Evolutionary conservation across 768 basidiomycete species (phyloP).

Genomic region (Butyriboletus loyo): DNA sequence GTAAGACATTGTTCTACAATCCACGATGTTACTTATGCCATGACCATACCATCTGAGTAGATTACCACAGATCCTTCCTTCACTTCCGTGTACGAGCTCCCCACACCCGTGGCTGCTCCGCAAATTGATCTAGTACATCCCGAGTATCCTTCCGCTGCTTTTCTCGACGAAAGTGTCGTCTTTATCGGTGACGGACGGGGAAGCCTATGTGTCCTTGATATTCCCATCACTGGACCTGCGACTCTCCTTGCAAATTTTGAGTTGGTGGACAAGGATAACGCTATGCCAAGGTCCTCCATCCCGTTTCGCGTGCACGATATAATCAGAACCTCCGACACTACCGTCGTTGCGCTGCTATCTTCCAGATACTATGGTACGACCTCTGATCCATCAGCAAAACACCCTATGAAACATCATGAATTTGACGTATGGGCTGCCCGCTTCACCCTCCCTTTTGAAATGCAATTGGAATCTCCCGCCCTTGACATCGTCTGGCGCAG

Average conservation of each 20-base stretch:
- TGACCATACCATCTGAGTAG: conserved; percentile 41
- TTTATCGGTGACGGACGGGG: conserved; percentile 72
- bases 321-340: conserved; percentile 33
- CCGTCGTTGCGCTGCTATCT: conserved; percentile 52
- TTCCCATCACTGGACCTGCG: conserved; percentile 39
- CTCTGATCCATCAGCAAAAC: conserved; percentile 17
- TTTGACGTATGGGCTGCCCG: conserved; percentile 69
- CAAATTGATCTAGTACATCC: conserved; percentile 41
- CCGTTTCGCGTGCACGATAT: conserved; percentile 43
- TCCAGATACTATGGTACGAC: conserved; percentile 47
- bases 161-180: conserved; percentile 46
- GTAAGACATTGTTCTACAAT: conserved; percentile 40
- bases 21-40: conserved; percentile 3
- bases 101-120: conserved; percentile 46
- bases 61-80: conserved; percentile 49
- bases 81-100: conserved; percentile 56
- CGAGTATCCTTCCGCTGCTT: conserved; percentile 75
- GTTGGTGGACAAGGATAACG: conserved; percentile 28
- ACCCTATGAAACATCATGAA: conserved; percentile 33
- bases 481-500: conserved; percentile 68
- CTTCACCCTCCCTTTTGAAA: conserved; percentile 44
- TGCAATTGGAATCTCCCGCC: conserved; percentile 28
- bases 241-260: conserved; percentile 53
- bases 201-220: conserved; percentile 56
- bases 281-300: conserved; percentile 25